Evolutionary conservation across 2,329 filamentous ascomycete genomes (phyloP), one percentile per base, ranked within the genome.

Genomic region (Colletotrichum higginsianum): DNA sequence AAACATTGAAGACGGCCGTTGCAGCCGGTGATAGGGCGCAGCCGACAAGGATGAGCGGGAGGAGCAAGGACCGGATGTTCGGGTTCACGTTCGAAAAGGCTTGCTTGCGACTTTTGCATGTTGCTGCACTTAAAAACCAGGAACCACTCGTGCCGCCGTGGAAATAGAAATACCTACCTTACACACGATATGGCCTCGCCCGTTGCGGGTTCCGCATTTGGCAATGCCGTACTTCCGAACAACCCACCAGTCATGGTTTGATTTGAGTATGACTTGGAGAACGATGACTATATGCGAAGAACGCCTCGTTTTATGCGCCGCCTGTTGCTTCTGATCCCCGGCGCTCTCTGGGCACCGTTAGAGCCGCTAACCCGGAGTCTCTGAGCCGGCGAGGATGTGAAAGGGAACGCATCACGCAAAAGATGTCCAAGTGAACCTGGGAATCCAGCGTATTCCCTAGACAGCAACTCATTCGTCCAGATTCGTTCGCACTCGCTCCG

Each of bases 1-100:
- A 72, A 72, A 72, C 69, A 64, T 69, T 53, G 52, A 68, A 23
- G 68, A 38, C 40, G 52, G 68, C 52, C 40, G 30, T 58, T 47
- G 53, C 40, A 47, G 56, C 66, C 69, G 64, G 58, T 69, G 30
- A 69, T 55, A 60, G 44, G 53, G 38, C 30, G 65, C 47, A 21
- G 55, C 42, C 35, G 35, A 56, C 47, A 38, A 62, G 35, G 64
- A 42, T 56, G 62, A 52, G 40, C 53, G 63, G 66, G 44, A 55
- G 53, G 60, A 72, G 69, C 60, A 69, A 49, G 56, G 53, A 71
- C 58, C 50, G 64, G 38, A 60, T 55, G 53, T 72, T 61, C 58
- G 69, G 60, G 40, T 64, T 56, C 46, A 64, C 38, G 35, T 72
- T 72, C 60, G 60, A 72, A 60, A 71, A 68, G 15, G 49, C 38